Conservation (phyloP, 768 basidiomycete genomes). For the Tephrocybe rancida region DNA sequence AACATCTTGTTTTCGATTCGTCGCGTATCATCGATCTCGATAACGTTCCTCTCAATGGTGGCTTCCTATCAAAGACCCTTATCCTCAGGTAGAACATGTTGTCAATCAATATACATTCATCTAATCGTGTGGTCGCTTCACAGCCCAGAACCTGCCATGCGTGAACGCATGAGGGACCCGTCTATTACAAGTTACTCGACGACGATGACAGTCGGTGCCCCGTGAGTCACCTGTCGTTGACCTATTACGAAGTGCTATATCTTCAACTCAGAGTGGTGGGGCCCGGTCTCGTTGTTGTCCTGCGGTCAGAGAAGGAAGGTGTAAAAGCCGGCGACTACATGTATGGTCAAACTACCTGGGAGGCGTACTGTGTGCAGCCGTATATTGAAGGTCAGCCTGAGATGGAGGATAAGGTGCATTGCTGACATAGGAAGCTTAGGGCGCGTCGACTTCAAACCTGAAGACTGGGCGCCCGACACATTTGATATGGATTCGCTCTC, state of each 20-base stretch:
- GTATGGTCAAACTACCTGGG: slow-evolving; percentile 23
- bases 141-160: neutral
- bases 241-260: neutral
- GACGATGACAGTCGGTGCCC: neutral
- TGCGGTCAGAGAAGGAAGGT: slow-evolving; percentile 31
- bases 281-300: slow-evolving; percentile 35
- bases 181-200: slow-evolving; percentile 3
- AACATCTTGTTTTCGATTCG: slow-evolving; percentile 5
- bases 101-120: neutral
- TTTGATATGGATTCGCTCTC: slow-evolving; percentile 20
- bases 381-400: slow-evolving; percentile 3
- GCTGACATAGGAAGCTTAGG: slow-evolving; percentile 2
- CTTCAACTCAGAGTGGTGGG: slow-evolving; percentile 19
- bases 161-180: slow-evolving; percentile 6
- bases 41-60: slow-evolving; percentile 19
- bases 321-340: slow-evolving; percentile 32
- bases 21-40: slow-evolving; percentile 19
- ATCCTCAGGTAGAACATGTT: slow-evolving; percentile 4
- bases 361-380: slow-evolving; percentile 14
- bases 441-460: slow-evolving; percentile 8
- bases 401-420: neutral
- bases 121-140: neutral
- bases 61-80: slow-evolving; percentile 18
- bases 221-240: slow-evolving; percentile 1
- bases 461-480: slow-evolving; percentile 14